phyloP scores from a whole-genome alignment of 352 stramenopile species.

The Peronosclerospora sorghi region DNA sequence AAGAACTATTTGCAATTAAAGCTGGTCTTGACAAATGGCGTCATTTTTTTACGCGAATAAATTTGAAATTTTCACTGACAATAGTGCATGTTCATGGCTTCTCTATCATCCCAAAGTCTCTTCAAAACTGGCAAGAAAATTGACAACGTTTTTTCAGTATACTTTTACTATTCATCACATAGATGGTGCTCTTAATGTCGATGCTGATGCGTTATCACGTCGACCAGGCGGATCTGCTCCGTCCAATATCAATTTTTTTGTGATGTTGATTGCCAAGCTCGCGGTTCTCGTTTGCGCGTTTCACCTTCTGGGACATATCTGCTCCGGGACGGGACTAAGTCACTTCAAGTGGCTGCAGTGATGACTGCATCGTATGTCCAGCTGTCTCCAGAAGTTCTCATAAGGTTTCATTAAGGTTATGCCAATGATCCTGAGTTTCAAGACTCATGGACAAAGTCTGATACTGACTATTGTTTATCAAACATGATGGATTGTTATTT shows the following conservation, averaged over 20 bases:
- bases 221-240: not conserved
- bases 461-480: not conserved
- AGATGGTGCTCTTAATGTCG: not conserved
- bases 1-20: conserved; percentile 11
- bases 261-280: not conserved
- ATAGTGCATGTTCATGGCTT: conserved; percentile 1
- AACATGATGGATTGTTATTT: not conserved
- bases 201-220: conserved; percentile 6
- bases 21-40: conserved; percentile 2
- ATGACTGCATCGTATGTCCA: not conserved
- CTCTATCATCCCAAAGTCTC: conserved; percentile 3
- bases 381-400: not conserved
- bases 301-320: not conserved
- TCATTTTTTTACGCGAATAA: conserved; percentile 3
- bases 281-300: not conserved
- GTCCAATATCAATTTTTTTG: not conserved
- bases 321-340: no score
- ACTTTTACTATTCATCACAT: not conserved
- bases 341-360: not conserved
- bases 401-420: not conserved
- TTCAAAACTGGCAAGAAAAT: not conserved
- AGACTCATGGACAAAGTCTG: not conserved
- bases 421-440: not conserved
- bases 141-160: not conserved
- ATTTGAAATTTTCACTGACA: conserved; percentile 6